Conservation (phyloP, 129 eudicot species). For the Flaveria sonorensis region DNA sequence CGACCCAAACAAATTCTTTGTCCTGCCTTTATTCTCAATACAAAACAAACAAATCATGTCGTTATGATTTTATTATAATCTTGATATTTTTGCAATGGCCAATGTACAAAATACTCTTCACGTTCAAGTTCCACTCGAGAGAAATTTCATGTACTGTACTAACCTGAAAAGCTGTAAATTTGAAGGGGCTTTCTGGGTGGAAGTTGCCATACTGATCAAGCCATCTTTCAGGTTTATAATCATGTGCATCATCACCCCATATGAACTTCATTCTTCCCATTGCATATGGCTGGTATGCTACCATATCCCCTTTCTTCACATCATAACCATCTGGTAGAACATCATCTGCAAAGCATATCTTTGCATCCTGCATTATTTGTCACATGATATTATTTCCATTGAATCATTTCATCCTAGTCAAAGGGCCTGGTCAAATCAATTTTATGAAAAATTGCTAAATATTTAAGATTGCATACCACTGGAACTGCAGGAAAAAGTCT, state of each 20-base stretch:
- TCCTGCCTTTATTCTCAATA: conserved; percentile 52
- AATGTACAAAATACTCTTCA: too few species aligned
- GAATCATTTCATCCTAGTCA: neutral
- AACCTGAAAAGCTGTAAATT: neutral
- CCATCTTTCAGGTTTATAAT: conserved; percentile 65
- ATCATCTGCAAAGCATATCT: conserved; percentile 3
- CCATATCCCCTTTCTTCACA: conserved; percentile 2
- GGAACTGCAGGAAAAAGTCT: conserved; percentile 81
- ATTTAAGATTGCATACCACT: conserved; percentile 40
- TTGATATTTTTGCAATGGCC: too few species aligned
- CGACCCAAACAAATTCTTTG: conserved; percentile 72
- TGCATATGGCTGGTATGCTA: conserved; percentile 7
- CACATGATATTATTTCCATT: neutral
- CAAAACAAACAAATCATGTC: too few species aligned
- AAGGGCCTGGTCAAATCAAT: neutral
- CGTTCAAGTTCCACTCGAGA: too few species aligned
- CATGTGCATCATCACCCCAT: conserved; percentile 31
- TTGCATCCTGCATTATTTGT: neutral
- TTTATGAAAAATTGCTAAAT: neutral
- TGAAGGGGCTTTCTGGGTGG: neutral
- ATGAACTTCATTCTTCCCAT: conserved; percentile 6
- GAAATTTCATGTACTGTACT: too few species aligned
- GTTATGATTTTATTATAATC: too few species aligned
- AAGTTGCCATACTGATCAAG: conserved; percentile 42
- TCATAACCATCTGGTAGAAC: neutral